Conservation (phyloP, 2,329 filamentous ascomycete genomes). For the Parasarocladium wereldwijsianum region DNA sequence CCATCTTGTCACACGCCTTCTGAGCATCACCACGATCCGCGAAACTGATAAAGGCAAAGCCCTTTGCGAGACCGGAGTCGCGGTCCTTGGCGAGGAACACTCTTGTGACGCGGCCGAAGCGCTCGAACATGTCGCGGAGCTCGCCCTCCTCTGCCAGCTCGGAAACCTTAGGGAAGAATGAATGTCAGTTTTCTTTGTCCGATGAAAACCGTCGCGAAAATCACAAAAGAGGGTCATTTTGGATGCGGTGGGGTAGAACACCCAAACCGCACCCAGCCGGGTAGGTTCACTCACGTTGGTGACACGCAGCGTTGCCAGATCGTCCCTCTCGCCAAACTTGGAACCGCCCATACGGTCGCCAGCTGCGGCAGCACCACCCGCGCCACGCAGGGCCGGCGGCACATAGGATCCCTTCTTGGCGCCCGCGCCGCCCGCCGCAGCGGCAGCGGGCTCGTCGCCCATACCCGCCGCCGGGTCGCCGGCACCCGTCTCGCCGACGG, state of each 20-base stretch:
- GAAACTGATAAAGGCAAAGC: conserved; percentile 97
- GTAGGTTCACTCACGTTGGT: conserved; percentile 66
- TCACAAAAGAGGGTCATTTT: no score
- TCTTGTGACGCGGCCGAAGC: conserved; percentile 89
- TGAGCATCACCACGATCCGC: conserved; percentile 80
- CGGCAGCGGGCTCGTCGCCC: conserved; percentile 32
- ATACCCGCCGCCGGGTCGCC: conserved; percentile 41
- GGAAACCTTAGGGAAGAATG: conserved; percentile 50
- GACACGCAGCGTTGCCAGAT: conserved; percentile 88
- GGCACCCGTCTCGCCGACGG: conserved; percentile 40
- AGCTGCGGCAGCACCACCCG: conserved; percentile 36
- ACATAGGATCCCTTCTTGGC: conserved; percentile 75
- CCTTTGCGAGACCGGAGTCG: conserved; percentile 91
- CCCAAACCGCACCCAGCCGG: no score
- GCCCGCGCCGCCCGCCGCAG: conserved; percentile 33
- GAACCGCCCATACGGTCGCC: conserved; percentile 70
- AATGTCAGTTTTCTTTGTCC: conserved; percentile 13
- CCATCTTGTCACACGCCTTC: conserved; percentile 93
- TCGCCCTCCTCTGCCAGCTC: conserved; percentile 96
- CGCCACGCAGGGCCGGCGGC: conserved; percentile 78
- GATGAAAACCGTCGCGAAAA: no score
- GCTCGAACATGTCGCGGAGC: conserved; percentile 93
- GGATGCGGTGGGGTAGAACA: no score
- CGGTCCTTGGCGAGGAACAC: conserved; percentile 97
- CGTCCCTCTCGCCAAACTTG: conserved; percentile 88